These are phyloP conservation scores for Batkoa obscura DNA, from an alignment of 371 early-diverging fungal genomes.

Conservation along the genomic window DNA sequence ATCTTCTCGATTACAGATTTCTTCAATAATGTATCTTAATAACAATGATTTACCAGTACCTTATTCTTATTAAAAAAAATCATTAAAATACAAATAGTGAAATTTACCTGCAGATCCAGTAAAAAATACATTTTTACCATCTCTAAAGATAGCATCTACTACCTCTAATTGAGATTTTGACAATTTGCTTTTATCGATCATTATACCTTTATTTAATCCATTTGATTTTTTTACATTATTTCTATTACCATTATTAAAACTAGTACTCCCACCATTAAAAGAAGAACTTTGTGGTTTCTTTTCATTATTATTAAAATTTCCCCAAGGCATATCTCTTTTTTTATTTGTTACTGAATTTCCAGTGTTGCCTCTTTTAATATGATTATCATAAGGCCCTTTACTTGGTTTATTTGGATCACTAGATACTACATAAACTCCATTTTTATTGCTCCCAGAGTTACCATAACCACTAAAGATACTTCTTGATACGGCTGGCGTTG, in stretches of 20 bases:
- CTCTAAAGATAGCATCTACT: background rate
- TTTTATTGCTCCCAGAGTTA: too few relatives aligned
- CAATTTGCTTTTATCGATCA: background rate
- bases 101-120: conserved; percentile 21
- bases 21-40: background rate
- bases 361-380: too few relatives aligned
- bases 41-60: background rate
- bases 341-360: too few relatives aligned
- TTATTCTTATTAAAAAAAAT: background rate
- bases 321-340: too few relatives aligned
- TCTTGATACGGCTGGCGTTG: too few relatives aligned
- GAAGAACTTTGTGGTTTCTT: too few relatives aligned
- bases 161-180: background rate
- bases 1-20: background rate
- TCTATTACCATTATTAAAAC: background rate
- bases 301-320: too few relatives aligned
- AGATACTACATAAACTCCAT: too few relatives aligned
- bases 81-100: background rate
- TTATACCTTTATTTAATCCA: background rate
- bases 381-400: too few relatives aligned
- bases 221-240: background rate
- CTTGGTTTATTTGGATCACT: too few relatives aligned
- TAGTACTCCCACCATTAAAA: too few relatives aligned
- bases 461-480: too few relatives aligned
- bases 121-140: conserved; percentile 26